These are phyloP conservation scores for Metschnikowia baotianmanensis DNA, from an alignment of 805 yeast genomes.

Conservation along the genomic window DNA sequence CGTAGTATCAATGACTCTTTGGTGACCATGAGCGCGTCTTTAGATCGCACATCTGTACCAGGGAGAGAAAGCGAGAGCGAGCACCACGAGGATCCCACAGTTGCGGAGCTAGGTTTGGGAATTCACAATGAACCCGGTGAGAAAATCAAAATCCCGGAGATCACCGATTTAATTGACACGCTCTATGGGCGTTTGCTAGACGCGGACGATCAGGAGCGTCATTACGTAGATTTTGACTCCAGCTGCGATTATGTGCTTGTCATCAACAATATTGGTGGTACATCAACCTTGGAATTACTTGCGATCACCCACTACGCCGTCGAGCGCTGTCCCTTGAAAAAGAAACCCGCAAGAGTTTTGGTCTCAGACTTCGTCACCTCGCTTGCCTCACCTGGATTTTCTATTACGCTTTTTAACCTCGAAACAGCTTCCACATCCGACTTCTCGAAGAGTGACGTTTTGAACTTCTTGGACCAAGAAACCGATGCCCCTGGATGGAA, in stretches of 20 bases:
- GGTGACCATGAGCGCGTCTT: slow-evolving; percentile 86
- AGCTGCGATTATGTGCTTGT: slow-evolving; percentile 69
- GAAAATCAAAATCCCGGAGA: slow-evolving; percentile 66
- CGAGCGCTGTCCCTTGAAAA: slow-evolving; percentile 49
- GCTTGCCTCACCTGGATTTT: slow-evolving; percentile 88
- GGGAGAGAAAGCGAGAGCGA: slow-evolving; percentile 55
- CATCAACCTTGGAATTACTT: slow-evolving; percentile 74
- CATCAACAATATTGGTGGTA: slow-evolving; percentile 87
- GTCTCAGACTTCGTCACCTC: slow-evolving; percentile 86
- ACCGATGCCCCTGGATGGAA: slow-evolving; percentile 87
- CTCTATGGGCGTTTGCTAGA: slow-evolving; percentile 64
- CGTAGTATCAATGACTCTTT: slow-evolving; percentile 56
- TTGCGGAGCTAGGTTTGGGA: slow-evolving; percentile 92
- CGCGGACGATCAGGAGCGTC: slow-evolving; percentile 68
- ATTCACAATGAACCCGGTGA: slow-evolving; percentile 95
- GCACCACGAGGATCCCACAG: slow-evolving; percentile 48
- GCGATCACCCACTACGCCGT: slow-evolving; percentile 66
- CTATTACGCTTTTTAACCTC: slow-evolving; percentile 75
- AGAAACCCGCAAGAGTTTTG: slow-evolving; percentile 65
- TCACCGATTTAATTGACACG: slow-evolving; percentile 54
- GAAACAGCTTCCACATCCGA: slow-evolving; percentile 33
- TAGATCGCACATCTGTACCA: slow-evolving; percentile 89
- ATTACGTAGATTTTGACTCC: slow-evolving; percentile 66
- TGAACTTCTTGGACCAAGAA: slow-evolving; percentile 63
- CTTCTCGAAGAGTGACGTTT: slow-evolving; percentile 20